Evolutionary conservation across 768 basidiomycete species (phyloP).

Genomic region (Coprinopsis marcescibilis): DNA sequence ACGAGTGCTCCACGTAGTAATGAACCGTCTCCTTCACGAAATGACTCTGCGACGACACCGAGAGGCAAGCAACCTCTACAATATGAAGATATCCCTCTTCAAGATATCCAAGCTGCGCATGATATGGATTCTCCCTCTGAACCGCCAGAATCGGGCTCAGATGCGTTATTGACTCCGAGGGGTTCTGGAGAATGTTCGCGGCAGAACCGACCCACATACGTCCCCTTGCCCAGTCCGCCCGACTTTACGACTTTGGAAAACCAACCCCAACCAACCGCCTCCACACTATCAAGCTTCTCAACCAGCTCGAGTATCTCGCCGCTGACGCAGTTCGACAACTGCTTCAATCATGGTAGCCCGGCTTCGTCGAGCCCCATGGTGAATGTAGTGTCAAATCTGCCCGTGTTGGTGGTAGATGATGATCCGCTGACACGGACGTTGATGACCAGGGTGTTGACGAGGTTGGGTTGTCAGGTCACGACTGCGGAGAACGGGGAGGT

Average conservation of each 20-base stretch:
- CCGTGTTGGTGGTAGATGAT: slow-evolving; percentile 79
- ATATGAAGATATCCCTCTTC: not conserved
- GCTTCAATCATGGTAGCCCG: slow-evolving; percentile 31
- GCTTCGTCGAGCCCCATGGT: slow-evolving; percentile 30
- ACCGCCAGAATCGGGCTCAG: no score
- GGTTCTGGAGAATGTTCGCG: not conserved
- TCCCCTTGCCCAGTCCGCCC: slow-evolving; percentile 30
- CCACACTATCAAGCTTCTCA: slow-evolving; percentile 19
- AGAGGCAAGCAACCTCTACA: not conserved
- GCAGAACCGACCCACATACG: slow-evolving; percentile 29
- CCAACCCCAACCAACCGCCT: slow-evolving; percentile 17
- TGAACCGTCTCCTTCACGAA: not conserved
- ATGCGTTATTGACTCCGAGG: no score
- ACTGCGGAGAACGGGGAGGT: slow-evolving; percentile 81
- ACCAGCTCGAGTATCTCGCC: slow-evolving; percentile 23
- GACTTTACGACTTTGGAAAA: slow-evolving; percentile 21
- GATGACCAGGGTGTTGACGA: slow-evolving; percentile 74
- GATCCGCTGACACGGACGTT: slow-evolving; percentile 74
- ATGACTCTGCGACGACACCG: not conserved
- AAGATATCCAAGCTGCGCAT: no score
- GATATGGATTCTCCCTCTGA: not conserved
- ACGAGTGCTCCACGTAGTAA: not conserved
- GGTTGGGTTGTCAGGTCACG: slow-evolving; percentile 72
- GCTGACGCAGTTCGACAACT: slow-evolving; percentile 33
- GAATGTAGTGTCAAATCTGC: slow-evolving; percentile 46